phyloP scores from a whole-genome alignment of 2,329 filamentous ascomycete genomes.

The Helotiales sp. region DNA sequence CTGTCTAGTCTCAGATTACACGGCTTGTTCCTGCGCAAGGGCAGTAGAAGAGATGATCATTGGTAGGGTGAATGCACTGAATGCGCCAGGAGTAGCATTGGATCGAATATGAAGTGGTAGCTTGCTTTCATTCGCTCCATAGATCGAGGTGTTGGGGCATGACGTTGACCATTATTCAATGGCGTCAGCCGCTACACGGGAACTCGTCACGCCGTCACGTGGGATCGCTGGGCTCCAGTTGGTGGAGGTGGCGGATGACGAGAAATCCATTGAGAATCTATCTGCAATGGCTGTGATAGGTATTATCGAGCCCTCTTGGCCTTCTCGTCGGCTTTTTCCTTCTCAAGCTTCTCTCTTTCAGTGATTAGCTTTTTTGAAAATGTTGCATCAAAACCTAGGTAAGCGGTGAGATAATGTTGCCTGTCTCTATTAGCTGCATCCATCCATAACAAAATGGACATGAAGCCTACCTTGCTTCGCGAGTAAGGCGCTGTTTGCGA shows the following conservation, averaged over 20 bases:
- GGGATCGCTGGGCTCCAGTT: background rate
- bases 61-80: background rate
- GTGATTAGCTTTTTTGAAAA: slow-evolving; percentile 37
- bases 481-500: slow-evolving; percentile 69
- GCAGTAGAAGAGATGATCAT: background rate
- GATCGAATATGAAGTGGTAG: background rate
- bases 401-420: slow-evolving; percentile 66
- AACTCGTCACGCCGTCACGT: slow-evolving; percentile 8
- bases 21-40: slow-evolving; percentile 24
- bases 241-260: no score
- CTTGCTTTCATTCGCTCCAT: background rate
- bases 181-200: background rate
- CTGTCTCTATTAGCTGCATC: slow-evolving; percentile 45
- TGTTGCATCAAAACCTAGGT: slow-evolving; percentile 53
- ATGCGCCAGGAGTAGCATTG: background rate
- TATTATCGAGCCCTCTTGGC: slow-evolving; percentile 1
- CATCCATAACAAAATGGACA: slow-evolving; percentile 17
- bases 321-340: slow-evolving; percentile 15
- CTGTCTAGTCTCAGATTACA: background rate
- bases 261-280: background rate
- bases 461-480: slow-evolving; percentile 75
- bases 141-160: slow-evolving; percentile 11
- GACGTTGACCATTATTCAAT: slow-evolving; percentile 26
- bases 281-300: background rate
- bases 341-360: slow-evolving; percentile 29